phyloP scores from a whole-genome alignment of 2,329 filamentous ascomycete genomes.

The Microcyclospora tardicrescens region DNA sequence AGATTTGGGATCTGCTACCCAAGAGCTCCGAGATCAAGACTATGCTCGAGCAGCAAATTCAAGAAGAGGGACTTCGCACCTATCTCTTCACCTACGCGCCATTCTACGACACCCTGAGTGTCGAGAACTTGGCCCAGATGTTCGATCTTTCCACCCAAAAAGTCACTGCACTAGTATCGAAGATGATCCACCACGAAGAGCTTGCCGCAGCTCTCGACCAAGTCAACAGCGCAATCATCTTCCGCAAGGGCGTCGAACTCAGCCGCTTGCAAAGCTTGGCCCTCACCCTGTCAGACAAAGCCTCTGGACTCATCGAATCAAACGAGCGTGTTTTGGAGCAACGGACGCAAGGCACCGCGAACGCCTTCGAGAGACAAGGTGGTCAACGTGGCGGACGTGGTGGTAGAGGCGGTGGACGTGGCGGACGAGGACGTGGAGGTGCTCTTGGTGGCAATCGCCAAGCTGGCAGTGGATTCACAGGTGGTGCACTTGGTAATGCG shows the following conservation, averaged over 20 bases:
- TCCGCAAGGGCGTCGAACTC: constrained; percentile 98
- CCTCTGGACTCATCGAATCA: constrained; percentile 84
- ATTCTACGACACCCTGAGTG: constrained; percentile 92
- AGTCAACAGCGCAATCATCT: constrained; percentile 93
- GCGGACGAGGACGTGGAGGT: constrained; percentile 41
- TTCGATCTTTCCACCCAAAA: constrained; percentile 88
- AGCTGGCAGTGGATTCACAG: constrained; percentile 55
- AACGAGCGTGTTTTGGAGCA: constrained; percentile 97
- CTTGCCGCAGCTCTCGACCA: constrained; percentile 92
- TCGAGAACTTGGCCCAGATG: constrained; percentile 78
- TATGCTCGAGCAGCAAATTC: constrained; percentile 96
- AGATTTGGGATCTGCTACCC: constrained; percentile 98
- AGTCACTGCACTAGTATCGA: constrained; percentile 88
- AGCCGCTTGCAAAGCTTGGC: constrained; percentile 91
- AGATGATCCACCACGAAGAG: constrained; percentile 99
- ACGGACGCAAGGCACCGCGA: constrained; percentile 86
- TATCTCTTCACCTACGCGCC: constrained; percentile 99
- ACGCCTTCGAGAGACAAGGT: constrained; percentile 88
- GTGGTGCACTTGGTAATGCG: constrained; percentile 56
- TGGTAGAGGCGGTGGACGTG: constrained; percentile 41
- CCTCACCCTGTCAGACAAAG: constrained; percentile 89
- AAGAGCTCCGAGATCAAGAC: constrained; percentile 85
- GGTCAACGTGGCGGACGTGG: constrained; percentile 60
- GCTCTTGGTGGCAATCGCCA: constrained; percentile 44
- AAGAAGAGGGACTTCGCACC: constrained; percentile 93